Conservation (phyloP, 345 rosid species). For the Eucalyptus polybractea region DNA sequence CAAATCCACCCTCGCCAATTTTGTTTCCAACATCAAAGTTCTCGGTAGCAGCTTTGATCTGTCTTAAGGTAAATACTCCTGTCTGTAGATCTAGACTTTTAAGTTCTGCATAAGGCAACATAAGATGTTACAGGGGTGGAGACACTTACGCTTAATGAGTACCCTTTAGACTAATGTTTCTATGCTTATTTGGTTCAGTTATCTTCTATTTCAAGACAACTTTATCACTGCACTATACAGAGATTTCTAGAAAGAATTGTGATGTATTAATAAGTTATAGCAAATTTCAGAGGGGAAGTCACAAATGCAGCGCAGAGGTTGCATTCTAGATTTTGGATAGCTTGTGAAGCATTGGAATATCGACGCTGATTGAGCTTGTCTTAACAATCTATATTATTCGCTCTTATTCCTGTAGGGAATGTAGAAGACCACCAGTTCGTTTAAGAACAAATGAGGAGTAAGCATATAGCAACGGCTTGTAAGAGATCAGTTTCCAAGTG, state of each 20-base stretch:
- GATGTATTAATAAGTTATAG: neutral
- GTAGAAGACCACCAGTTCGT: neutral
- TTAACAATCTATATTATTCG: neutral
- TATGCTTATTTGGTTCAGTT: neutral
- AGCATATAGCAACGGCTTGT: neutral
- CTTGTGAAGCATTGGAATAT: neutral
- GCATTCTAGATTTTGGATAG: neutral
- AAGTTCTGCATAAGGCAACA: slow-evolving; percentile 31
- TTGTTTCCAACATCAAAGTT: slow-evolving; percentile 46
- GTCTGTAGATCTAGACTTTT: slow-evolving; percentile 54
- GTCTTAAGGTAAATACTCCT: slow-evolving; percentile 46
- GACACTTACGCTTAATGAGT: neutral
- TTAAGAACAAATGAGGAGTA: neutral
- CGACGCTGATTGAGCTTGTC: neutral
- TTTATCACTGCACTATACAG: neutral
- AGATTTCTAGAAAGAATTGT: neutral
- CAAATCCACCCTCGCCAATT: slow-evolving; percentile 81
- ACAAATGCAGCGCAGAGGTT: neutral
- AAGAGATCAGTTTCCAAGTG: neutral
- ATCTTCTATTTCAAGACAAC: neutral
- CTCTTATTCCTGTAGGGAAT: neutral
- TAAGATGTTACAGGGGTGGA: neutral
- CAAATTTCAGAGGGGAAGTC: neutral
- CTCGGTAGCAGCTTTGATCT: slow-evolving; percentile 59
- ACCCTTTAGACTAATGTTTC: neutral